A percentile compares a stretch with the other conserved stretches of the same genome.
Evolutionary conservation across 2,329 filamentous ascomycete genomes (phyloP).

Genomic region (Pseudogymnoascus sp.): DNA sequence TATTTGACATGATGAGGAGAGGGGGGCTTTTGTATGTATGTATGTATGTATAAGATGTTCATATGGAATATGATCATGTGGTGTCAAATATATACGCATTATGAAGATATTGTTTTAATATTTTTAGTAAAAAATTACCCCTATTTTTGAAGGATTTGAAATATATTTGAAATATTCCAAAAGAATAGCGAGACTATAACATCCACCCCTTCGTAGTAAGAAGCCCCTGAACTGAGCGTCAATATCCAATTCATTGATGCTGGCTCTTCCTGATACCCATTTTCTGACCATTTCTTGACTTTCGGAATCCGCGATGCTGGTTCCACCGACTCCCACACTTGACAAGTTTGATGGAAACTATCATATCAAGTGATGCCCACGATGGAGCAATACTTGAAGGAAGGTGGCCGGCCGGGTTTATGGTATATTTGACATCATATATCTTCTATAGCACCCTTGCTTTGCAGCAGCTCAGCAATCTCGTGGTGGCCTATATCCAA

Average conservation of each 20-base stretch:
- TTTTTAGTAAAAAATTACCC: background rate
- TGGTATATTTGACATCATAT: too few relatives aligned
- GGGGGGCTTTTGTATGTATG: background rate
- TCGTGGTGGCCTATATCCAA: background rate
- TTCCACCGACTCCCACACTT: too few relatives aligned
- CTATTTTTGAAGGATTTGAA: constrained; percentile 26
- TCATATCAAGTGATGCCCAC: too few relatives aligned
- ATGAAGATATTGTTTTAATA: background rate
- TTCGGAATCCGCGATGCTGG: background rate
- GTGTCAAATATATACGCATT: background rate
- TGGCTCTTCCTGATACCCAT: too few relatives aligned
- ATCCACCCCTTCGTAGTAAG: background rate
- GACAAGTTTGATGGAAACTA: too few relatives aligned
- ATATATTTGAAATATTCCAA: background rate
- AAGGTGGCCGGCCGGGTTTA: too few relatives aligned
- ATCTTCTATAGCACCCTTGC: too few relatives aligned
- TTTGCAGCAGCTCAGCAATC: too few relatives aligned
- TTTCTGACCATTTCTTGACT: background rate
- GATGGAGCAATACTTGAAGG: too few relatives aligned
- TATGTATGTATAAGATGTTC: background rate
- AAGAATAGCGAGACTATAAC: background rate
- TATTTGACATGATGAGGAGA: background rate
- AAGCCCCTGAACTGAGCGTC: background rate
- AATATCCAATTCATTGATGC: too few relatives aligned
- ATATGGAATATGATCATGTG: background rate